phyloP scores from a whole-genome alignment of 179 eudicot genomes.

The Monotropa hypopitys region DNA sequence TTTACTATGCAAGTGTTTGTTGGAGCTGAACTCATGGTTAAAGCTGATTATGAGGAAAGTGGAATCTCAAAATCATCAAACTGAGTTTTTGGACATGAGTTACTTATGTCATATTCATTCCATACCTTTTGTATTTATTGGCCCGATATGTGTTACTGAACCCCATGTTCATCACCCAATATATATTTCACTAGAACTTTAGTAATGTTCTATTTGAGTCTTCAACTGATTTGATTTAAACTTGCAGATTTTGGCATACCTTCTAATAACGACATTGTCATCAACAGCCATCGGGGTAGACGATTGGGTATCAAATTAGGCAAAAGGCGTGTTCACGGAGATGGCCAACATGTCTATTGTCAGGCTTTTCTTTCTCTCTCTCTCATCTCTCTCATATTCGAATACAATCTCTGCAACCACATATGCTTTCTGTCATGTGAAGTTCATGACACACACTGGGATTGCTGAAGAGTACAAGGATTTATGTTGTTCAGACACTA shows the following conservation, averaged over 20 bases:
- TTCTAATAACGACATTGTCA: conserved; percentile 71
- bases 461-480: no score
- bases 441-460: no score
- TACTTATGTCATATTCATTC: not conserved
- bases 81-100: not conserved
- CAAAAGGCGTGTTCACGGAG: conserved; percentile 65
- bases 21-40: not conserved
- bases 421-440: no score
- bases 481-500: no score
- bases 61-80: not conserved
- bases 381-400: conserved; percentile 60
- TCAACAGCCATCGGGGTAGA: conserved; percentile 62
- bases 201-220: no score
- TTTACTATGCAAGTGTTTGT: not conserved
- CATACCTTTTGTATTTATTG: not conserved
- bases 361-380: conserved; percentile 64
- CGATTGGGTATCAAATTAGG: conserved; percentile 76
- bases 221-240: not conserved
- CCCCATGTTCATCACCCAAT: not conserved
- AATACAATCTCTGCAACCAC: conserved; percentile 52
- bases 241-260: conserved; percentile 66
- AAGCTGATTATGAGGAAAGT: not conserved
- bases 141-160: not conserved
- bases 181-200: not conserved
- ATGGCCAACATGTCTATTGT: conserved; percentile 55